Evolutionary conservation across 495 filamentous ascomycete species (phyloP).

Genomic region (Cetradonia linearis): DNA sequence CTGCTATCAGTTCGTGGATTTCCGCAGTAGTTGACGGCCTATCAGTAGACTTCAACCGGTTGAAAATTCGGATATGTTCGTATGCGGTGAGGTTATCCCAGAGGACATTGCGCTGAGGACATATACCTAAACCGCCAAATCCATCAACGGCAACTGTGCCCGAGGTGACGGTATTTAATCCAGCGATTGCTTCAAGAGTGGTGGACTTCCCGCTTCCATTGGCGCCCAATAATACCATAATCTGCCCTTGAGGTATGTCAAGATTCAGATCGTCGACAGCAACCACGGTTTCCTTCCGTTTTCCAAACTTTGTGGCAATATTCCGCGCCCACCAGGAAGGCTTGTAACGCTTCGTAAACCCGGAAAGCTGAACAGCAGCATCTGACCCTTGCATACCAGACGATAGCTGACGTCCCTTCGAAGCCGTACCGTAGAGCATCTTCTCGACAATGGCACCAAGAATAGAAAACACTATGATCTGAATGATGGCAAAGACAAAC

Average conservation of each 20-base stretch:
- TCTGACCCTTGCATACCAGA: constrained; percentile 28
- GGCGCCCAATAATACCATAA: constrained; percentile 70
- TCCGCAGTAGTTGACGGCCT: constrained; percentile 43
- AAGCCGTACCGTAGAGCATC: constrained; percentile 62
- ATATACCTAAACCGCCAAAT: constrained; percentile 70
- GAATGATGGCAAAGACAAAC: constrained; percentile 58
- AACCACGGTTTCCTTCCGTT: constrained; percentile 50
- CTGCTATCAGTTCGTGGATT: constrained; percentile 47
- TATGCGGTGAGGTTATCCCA: constrained; percentile 76
- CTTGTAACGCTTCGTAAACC: constrained; percentile 63
- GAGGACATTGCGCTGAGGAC: constrained; percentile 81
- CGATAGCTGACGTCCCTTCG: constrained; percentile 47
- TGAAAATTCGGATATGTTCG: constrained; percentile 73
- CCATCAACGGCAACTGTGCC: constrained; percentile 63
- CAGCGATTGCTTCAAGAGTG: constrained; percentile 76
- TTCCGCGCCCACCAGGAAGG: constrained; percentile 50
- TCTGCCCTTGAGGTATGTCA: constrained; percentile 59
- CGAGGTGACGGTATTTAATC: constrained; percentile 57
- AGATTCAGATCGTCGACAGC: constrained; percentile 64
- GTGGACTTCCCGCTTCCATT: constrained; percentile 85
- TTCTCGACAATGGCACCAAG: constrained; percentile 63
- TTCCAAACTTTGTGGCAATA: constrained; percentile 39
- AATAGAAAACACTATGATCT: constrained; percentile 62
- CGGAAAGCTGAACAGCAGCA: constrained; percentile 50
- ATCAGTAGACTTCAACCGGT: constrained; percentile 55